Conservation (phyloP, 2,329 filamentous ascomycete species). For the Emmonsiellopsis sp. region DNA sequence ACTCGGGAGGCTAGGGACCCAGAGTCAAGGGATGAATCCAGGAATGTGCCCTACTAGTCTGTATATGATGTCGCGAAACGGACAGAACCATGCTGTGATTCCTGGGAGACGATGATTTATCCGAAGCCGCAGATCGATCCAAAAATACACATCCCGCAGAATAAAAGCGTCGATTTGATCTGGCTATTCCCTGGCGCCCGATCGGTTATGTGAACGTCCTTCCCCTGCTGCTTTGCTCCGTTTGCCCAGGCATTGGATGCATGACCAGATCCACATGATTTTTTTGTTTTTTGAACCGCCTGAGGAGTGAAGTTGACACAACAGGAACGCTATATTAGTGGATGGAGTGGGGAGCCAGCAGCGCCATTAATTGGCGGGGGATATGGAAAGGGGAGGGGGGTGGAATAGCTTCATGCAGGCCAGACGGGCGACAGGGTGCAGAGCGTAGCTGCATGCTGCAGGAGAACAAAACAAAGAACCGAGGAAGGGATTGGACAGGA, state of each 20-base stretch:
- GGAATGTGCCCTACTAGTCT: background rate
- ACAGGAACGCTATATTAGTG: background rate
- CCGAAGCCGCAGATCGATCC: background rate
- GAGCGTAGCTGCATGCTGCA: slow-evolving; percentile 3
- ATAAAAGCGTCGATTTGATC: background rate
- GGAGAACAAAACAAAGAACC: slow-evolving; percentile 6
- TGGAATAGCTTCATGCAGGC: slow-evolving; percentile 5
- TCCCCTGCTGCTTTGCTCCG: background rate
- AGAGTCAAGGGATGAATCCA: background rate
- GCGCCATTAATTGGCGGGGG: slow-evolving; percentile 2
- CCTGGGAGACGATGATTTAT: background rate
- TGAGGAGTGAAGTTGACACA: background rate
- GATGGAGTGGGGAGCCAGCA: background rate
- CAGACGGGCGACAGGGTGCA: background rate
- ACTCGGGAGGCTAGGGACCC: background rate
- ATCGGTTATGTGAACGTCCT: background rate
- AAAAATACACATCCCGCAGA: background rate
- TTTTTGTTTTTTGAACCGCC: background rate
- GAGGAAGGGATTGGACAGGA: slow-evolving; percentile 3
- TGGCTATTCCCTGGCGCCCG: background rate
- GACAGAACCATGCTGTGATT: background rate
- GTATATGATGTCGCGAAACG: background rate
- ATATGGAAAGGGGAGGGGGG: background rate
- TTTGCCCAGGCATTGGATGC: background rate
- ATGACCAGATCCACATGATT: slow-evolving; percentile 1